Evolutionary conservation across 164 flowering plant species (phyloP).

Genomic region (Euptelea pleiosperma): DNA sequence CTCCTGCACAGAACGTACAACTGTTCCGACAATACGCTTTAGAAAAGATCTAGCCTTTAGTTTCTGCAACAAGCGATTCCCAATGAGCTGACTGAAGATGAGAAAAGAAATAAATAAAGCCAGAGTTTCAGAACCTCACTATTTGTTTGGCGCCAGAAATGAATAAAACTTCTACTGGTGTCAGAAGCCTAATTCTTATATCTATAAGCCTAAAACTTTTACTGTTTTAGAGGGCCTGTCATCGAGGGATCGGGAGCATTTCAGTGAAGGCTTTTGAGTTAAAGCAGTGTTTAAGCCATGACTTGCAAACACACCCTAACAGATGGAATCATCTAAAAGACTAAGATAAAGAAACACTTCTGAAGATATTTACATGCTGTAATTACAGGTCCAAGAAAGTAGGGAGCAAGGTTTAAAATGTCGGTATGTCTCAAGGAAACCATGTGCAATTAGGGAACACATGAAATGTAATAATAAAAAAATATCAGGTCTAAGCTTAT

Average conservation of each 20-base stretch:
- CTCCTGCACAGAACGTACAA: slow-evolving; percentile 90
- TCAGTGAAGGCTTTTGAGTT: not conserved
- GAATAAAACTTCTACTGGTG: not conserved
- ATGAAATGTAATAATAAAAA: too few relatives aligned
- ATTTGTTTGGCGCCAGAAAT: too few relatives aligned
- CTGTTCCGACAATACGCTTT: slow-evolving; percentile 81
- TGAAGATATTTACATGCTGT: too few relatives aligned
- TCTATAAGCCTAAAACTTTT: not conserved
- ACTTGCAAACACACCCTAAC: too few relatives aligned
- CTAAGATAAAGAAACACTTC: too few relatives aligned
- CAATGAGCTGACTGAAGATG: slow-evolving; percentile 7
- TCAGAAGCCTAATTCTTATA: not conserved
- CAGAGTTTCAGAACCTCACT: not conserved
- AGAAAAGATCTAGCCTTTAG: slow-evolving; percentile 69
- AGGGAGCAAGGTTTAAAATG: too few relatives aligned
- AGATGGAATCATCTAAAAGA: too few relatives aligned
- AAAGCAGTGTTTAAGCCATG: not conserved
- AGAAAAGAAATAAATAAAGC: not conserved
- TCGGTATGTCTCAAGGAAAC: too few relatives aligned
- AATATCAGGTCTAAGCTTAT: too few relatives aligned
- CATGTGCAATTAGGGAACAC: too few relatives aligned
- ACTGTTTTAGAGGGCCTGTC: not conserved
- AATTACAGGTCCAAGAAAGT: too few relatives aligned
- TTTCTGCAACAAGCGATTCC: slow-evolving; percentile 46
- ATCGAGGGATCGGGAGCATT: not conserved